Percentiles rank a stretch among this genome's conserved stretches.
Evolutionary conservation across 352 stramenopile genomes (phyloP).

Genomic region (Phytophthora pisi): DNA sequence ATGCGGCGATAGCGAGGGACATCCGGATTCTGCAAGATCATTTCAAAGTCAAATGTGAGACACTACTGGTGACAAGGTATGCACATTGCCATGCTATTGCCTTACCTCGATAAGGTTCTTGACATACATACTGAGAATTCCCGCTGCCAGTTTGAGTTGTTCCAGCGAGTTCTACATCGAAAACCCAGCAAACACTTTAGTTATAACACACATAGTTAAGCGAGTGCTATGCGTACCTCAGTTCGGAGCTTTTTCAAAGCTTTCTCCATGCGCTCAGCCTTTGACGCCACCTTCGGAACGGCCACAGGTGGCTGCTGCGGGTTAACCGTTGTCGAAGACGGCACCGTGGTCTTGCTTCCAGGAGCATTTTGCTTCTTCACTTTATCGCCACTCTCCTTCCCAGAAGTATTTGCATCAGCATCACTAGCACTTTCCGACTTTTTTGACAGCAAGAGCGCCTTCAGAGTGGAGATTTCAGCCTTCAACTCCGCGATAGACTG

Average conservation of each 20-base stretch:
- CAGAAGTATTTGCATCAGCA: not conserved
- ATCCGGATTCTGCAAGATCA: constrained; percentile 65
- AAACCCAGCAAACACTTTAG: constrained; percentile 9
- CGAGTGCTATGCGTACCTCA: constrained; percentile 41
- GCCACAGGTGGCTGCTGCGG: constrained; percentile 19
- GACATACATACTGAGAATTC: constrained; percentile 87
- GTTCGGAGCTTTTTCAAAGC: constrained; percentile 57
- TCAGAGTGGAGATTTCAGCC: constrained; percentile 70
- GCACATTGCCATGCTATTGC: not conserved
- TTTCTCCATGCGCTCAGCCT: constrained; percentile 50
- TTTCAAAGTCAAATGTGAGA: not conserved
- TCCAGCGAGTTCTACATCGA: constrained; percentile 67
- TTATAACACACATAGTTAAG: not conserved
- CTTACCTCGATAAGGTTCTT: constrained; percentile 85
- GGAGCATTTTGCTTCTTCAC: constrained; percentile 10
- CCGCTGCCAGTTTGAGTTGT: constrained; percentile 66
- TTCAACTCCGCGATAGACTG: constrained; percentile 74
- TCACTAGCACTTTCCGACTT: constrained; percentile 13
- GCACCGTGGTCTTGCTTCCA: constrained; percentile 10
- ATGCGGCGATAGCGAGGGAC: constrained; percentile 85
- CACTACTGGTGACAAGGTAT: not conserved
- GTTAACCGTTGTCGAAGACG: not conserved
- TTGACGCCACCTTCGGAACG: constrained; percentile 22
- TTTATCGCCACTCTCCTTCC: constrained; percentile 10
- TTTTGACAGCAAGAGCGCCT: constrained; percentile 57